Conservation (phyloP, 2,329 filamentous ascomycete genomes). For the Fusarium denticulatum region DNA sequence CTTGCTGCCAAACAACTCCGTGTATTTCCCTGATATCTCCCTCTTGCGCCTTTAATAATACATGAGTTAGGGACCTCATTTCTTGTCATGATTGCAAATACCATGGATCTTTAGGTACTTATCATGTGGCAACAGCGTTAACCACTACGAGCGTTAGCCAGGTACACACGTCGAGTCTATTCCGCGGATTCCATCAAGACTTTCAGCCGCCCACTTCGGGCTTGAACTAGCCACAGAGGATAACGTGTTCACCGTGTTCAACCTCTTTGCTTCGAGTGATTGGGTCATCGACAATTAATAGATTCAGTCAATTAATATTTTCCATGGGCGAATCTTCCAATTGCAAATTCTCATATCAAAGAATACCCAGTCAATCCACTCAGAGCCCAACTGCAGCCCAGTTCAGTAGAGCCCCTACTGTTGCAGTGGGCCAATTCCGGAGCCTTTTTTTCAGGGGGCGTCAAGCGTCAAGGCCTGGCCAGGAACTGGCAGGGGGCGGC, state of each 20-base stretch:
- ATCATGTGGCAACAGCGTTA: conserved; percentile 20
- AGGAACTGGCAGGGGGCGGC: conserved; percentile 16
- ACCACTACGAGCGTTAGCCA: conserved; percentile 19
- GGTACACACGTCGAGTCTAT: conserved; percentile 21
- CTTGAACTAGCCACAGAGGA: conserved; percentile 4
- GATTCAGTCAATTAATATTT: not conserved
- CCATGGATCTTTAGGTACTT: not conserved
- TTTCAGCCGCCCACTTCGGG: conserved; percentile 16
- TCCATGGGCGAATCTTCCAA: not conserved
- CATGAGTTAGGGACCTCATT: not conserved
- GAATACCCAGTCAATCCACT: conserved; percentile 5
- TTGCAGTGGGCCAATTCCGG: conserved; percentile 10
- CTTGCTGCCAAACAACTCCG: not conserved
- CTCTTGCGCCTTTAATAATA: not conserved
- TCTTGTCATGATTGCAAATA: not conserved
- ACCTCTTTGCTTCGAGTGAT: not conserved
- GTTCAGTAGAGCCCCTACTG: not conserved
- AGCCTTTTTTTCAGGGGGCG: conserved; percentile 17
- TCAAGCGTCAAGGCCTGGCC: not conserved
- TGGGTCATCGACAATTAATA: conserved; percentile 2
- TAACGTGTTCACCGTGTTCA: not conserved
- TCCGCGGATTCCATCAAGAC: not conserved
- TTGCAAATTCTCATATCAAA: conserved; percentile 1
- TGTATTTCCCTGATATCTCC: not conserved
- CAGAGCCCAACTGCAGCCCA: conserved; percentile 4